phyloP scores from a whole-genome alignment of 23 red algal species.

The Agarophyton chilense region DNA sequence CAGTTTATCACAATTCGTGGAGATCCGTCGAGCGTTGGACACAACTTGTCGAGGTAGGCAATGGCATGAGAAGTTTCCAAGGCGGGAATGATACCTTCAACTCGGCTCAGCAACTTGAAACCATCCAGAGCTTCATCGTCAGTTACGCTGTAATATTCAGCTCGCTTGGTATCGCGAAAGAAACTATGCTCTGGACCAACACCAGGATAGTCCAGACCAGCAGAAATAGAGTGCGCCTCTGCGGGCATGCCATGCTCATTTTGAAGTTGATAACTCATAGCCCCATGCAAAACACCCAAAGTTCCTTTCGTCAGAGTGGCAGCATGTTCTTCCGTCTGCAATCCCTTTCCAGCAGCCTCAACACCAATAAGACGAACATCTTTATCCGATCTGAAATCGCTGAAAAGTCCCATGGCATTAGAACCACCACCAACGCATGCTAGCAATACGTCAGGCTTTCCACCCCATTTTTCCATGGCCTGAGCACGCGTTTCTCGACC shows the following conservation, averaged over 20 bases:
- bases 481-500: conserved; percentile 86
- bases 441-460: conserved; percentile 90
- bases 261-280: conserved; percentile 98
- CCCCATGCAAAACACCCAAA: conserved; percentile 92
- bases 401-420: conserved; percentile 99
- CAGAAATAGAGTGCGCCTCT: conserved; percentile 96
- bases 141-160: conserved; percentile 86
- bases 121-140: conserved; percentile 96
- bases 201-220: conserved; percentile 96
- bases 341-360: conserved; percentile 94
- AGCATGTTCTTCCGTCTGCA: conserved; percentile 81
- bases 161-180: conserved; percentile 84
- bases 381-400: conserved; percentile 78
- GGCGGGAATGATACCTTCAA: conserved; percentile 98
- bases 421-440: conserved; percentile 98
- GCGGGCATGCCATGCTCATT: conserved; percentile 80
- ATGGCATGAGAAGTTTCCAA: conserved; percentile 97
- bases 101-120: conserved; percentile 80
- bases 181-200: conserved; percentile 97
- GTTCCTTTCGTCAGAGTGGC: conserved; percentile 91
- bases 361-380: conserved; percentile 92
- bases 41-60: conserved; percentile 83
- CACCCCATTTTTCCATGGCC: conserved; percentile 80
- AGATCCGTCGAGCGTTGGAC: conserved; percentile 70
- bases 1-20: conserved; percentile 90